Base-by-base conservation (phyloP, 2,329 filamentous ascomycete species). In the Lachnellula hyalina region DNA sequence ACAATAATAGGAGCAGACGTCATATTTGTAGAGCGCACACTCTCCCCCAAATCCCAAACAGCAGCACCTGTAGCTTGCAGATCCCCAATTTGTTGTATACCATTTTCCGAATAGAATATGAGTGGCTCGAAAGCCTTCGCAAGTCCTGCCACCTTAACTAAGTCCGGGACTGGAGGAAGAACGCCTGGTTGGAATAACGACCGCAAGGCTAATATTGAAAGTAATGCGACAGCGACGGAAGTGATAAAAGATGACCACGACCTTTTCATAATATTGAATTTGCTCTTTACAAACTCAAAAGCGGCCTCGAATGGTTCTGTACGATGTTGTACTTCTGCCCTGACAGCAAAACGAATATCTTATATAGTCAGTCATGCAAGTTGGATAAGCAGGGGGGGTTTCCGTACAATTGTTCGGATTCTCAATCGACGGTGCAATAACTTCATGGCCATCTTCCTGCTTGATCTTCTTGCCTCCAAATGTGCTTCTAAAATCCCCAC, bases 31-130 rank as follows among this genome's bases (percentile, higher is more conserved):
- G 82, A 84, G 49, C 92, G 84, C 53, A 96, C 88, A 61, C 87
- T 95, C 77, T 96, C 93, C 55, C 90, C 88, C 5, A 97, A 79
- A 69, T 97, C 93, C 89, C 92, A 96, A 25, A 97, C 91, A 0
- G 93, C 93, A 34, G 96, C 86, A 44, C 91, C 90, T 0, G 92
- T 96, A 52, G 94, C 90, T 71, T 96, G 91, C 48, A 97, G 76
- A 60, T 95, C 90, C 55, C 87, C 85, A 41, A 96, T 90, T 67
- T 96, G 91, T 38, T 85, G 82, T 44, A 91, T 85, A 8, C 91
- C 91, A 68, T 92, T 88, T 67, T 96, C 91, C 0, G 91, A 96
- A 69, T 95, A 96, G 74, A 94, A 94, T 59, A 97, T 95, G 45
- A 96, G 80, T 5, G 93, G 93, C 70, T 96, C 93, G 67, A 96